These are phyloP conservation scores for Bonia amplexicaulis DNA, from an alignment of 176 grass and related monocot genomes.

Conservation along the genomic window DNA sequence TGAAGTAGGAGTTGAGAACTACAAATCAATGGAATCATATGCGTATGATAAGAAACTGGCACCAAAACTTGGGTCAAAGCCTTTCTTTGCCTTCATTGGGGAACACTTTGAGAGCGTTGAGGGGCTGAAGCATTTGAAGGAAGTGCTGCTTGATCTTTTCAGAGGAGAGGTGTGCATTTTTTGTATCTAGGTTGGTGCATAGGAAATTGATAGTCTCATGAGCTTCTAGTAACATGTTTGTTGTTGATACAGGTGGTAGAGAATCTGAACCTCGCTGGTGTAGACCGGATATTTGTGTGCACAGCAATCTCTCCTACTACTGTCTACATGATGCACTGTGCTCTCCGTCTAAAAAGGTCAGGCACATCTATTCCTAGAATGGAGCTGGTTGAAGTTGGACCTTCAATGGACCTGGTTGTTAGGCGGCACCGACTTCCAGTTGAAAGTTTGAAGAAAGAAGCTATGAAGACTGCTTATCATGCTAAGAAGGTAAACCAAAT, in stretches of 20 bases:
- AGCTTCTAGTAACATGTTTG: conserved; percentile 1
- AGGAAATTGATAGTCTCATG: neutral
- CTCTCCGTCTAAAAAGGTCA: conserved; percentile 73
- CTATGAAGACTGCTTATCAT: conserved; percentile 64
- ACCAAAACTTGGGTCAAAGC: conserved; percentile 81
- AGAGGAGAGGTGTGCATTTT: conserved; percentile 65
- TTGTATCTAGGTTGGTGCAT: neutral
- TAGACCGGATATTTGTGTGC: conserved; percentile 78
- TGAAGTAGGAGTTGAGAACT: conserved; percentile 92
- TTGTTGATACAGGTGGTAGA: conserved; percentile 64
- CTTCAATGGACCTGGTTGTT: conserved; percentile 81
- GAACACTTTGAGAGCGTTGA: conserved; percentile 80
- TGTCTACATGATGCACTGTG: conserved; percentile 77
- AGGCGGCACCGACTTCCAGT: conserved; percentile 56
- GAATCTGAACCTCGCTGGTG: conserved; percentile 79
- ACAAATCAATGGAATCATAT: conserved; percentile 72
- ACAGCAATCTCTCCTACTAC: conserved; percentile 69
- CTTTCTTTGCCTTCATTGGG: conserved; percentile 88
- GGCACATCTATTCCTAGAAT: conserved; percentile 82
- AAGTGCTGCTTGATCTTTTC: conserved; percentile 87
- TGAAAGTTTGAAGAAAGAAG: conserved; percentile 77
- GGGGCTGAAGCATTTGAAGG: conserved; percentile 90
- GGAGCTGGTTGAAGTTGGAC: conserved; percentile 93
- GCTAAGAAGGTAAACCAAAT: conserved; percentile 53
- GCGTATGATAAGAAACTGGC: conserved; percentile 79